A percentile compares a stretch with the other conserved stretches of the same genome.
phyloP scores from a whole-genome alignment of 2,329 filamentous ascomycete genomes.

The Tolypocladium paradoxum region DNA sequence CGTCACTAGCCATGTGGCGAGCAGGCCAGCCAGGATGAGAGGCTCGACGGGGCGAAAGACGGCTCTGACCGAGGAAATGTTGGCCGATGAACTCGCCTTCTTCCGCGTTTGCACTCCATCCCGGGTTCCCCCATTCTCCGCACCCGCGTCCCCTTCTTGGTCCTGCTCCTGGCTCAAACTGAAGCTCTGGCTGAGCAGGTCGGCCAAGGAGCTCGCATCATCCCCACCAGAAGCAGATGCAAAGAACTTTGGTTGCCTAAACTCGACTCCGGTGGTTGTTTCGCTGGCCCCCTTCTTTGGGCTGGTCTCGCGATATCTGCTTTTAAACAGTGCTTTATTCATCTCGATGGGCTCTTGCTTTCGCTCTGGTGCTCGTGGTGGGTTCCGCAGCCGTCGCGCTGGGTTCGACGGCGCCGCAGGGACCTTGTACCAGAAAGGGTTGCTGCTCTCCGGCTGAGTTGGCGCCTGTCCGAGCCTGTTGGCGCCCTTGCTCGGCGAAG shows the following conservation, averaged over 20 bases:
- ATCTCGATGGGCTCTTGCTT: constrained; percentile 31
- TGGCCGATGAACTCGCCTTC: neutral
- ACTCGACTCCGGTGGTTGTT: constrained; percentile 24
- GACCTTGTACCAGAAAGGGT: constrained; percentile 59
- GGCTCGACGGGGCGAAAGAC: constrained; percentile 5
- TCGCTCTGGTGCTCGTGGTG: constrained; percentile 44
- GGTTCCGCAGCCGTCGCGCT: constrained; percentile 51
- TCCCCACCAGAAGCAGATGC: constrained; percentile 35
- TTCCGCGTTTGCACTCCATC: neutral
- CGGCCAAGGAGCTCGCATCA: constrained; percentile 31
- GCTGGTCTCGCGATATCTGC: constrained; percentile 8
- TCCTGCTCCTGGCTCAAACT: constrained; percentile 23
- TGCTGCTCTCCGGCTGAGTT: constrained; percentile 26
- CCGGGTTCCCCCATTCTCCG: neutral
- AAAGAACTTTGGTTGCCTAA: constrained; percentile 52
- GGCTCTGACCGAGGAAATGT: neutral
- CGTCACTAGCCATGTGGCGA: constrained; percentile 16
- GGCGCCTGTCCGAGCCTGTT: constrained; percentile 35
- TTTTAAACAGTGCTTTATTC: constrained; percentile 39
- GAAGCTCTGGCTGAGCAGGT: constrained; percentile 34
- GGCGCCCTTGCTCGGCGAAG: constrained; percentile 27
- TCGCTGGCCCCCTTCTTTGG: constrained; percentile 4
- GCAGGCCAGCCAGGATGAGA: constrained; percentile 9
- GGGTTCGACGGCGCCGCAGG: constrained; percentile 59
- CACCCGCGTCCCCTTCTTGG: constrained; percentile 2